Evolutionary conservation across 768 basidiomycete species (phyloP).

Genomic region (Sporobolomyces roseus): DNA sequence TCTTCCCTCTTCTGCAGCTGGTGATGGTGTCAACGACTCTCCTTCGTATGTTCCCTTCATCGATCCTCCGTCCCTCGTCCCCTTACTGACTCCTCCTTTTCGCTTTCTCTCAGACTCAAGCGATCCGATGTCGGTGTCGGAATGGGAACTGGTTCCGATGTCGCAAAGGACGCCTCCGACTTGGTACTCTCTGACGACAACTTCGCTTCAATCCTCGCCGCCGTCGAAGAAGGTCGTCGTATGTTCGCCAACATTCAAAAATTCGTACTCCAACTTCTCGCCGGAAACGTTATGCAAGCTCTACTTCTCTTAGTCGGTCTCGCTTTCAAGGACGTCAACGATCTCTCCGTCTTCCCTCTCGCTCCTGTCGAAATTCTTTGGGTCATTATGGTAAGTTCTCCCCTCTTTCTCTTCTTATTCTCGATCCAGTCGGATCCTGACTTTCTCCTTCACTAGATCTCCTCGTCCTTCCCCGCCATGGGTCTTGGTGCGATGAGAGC

Average conservation of each 20-base stretch:
- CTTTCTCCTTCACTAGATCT: constrained; percentile 44
- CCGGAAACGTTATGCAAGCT: constrained; percentile 59
- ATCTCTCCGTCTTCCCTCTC: constrained; percentile 58
- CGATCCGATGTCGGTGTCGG: constrained; percentile 49
- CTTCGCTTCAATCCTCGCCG: constrained; percentile 63
- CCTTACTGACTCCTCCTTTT: too few species aligned
- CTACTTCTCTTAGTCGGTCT: constrained; percentile 59
- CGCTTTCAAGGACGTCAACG: constrained; percentile 56
- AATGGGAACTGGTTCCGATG: constrained; percentile 60
- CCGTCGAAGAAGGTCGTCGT: constrained; percentile 64
- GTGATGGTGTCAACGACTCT: constrained; percentile 59
- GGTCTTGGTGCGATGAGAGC: constrained; percentile 59
- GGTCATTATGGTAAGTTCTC: constrained; percentile 54
- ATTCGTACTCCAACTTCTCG: constrained; percentile 58
- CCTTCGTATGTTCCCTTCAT: constrained; percentile 54
- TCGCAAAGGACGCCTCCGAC: constrained; percentile 63
- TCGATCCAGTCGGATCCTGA: neutral
- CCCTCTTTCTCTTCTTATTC: neutral
- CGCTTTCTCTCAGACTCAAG: neutral
- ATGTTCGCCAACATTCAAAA: constrained; percentile 57
- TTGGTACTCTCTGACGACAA: constrained; percentile 64
- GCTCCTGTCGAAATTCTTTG: constrained; percentile 50
- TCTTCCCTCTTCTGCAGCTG: constrained; percentile 12
- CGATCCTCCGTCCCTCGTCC: neutral
- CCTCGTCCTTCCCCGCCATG: constrained; percentile 57